Evolutionary conservation across 495 filamentous ascomycete genomes (phyloP), one percentile per base, ranked within the genome.

Genomic region (Trichoderma erinaceum): DNA sequence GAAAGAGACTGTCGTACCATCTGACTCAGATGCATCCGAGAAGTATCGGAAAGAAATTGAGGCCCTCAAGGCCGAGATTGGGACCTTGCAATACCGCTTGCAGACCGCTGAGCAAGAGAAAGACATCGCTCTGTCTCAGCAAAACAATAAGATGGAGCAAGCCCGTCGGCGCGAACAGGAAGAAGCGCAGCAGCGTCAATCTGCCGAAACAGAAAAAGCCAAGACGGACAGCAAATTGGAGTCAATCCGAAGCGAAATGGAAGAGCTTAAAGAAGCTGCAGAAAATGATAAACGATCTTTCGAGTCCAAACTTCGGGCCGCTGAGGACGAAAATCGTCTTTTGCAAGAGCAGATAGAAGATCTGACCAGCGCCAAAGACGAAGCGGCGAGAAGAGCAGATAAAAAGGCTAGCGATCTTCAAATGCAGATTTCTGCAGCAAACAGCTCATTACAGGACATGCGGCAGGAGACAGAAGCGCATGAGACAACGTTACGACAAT

Each of bases 71-170:
- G 84, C 83, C 41, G 84, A 86, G 63, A 70, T 85, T 7, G 83
- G 81, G 56, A 85, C 80, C 0, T 74, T 86, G 65, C 79, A 78
- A n/a, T 85, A 84, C 70, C 81, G 79, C 10, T 76, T 84, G 29
- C 81, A 76, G 83, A 94, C 73, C 81, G 80, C 92, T 69, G 93
- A 92, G 70, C 92, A 97, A 67, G 95, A 97, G 74, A 88, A 91
- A 70, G 93, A 96, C 50, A 79, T 97, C 63, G 78, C 87, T 65
- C 83, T 82, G 3, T 78, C 97, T 13, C 86, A 89, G 66, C 88
- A 92, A 72, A 91, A 96, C 67, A 90, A 92, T 71, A 93, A 97
- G 71, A 75, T 96, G 25, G 84, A 92, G 56, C 90, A 93, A 25
- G 79, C 87, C 4, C 88, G 90, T 71, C 78, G 85, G 35, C 90